A percentile compares a stretch with the other conserved stretches of the same genome.
Conservation (phyloP, 2,329 filamentous ascomycete genomes). For the Onygenales sp. region DNA sequence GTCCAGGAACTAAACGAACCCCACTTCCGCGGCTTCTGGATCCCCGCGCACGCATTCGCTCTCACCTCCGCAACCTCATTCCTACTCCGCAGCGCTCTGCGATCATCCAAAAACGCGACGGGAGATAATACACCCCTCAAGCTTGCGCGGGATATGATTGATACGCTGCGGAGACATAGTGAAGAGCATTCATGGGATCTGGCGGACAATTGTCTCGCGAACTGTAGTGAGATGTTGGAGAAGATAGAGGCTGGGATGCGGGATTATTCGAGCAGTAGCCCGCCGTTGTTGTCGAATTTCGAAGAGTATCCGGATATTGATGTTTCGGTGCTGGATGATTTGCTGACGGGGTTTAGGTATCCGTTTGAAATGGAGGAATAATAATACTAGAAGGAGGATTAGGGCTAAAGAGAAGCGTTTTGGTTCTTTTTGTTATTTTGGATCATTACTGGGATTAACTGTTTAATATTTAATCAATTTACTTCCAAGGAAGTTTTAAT, state of each 20-base stretch:
- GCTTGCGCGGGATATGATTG: conserved; percentile 36
- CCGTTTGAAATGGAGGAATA: conserved; percentile 1
- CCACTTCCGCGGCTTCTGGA: conserved; percentile 43
- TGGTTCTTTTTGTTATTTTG: neutral
- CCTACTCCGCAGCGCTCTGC: conserved; percentile 40
- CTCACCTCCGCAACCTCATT: conserved; percentile 44
- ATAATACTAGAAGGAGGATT: too few species aligned
- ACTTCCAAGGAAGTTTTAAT: too few species aligned
- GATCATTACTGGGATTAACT: neutral
- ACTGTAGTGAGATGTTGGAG: conserved; percentile 40
- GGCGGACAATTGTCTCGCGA: conserved; percentile 41
- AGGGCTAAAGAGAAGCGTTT: too few species aligned
- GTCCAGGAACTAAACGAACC: conserved; percentile 36
- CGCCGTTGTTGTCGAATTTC: neutral
- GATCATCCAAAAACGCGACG: conserved; percentile 29
- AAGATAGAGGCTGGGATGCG: conserved; percentile 19
- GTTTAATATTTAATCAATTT: neutral
- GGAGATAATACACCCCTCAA: conserved; percentile 31
- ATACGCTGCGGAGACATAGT: conserved; percentile 31
- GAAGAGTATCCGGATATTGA: conserved; percentile 2
- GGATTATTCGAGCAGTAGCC: neutral
- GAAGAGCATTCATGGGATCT: conserved; percentile 40
- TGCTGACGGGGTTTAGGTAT: conserved; percentile 3
- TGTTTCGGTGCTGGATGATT: conserved; percentile 2
- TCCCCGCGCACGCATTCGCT: conserved; percentile 39